phyloP scores from a whole-genome alignment of 805 yeast species.

The Saturnispora dispora region DNA sequence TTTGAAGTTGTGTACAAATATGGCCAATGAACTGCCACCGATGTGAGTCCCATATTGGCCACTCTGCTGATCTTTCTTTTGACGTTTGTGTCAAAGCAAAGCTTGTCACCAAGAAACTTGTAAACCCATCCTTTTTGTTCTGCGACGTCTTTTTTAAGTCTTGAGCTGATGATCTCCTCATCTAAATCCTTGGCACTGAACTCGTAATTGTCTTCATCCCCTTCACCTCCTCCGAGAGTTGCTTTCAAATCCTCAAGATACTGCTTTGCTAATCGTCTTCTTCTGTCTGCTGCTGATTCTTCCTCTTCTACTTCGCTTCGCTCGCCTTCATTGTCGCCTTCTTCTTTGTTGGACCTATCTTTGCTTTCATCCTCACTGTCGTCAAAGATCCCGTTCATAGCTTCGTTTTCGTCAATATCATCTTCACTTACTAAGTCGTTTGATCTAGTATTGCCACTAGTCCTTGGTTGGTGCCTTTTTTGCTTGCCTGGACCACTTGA shows the following conservation, averaged over 20 bases:
- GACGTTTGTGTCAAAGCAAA: constrained; percentile 34
- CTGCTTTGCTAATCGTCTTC: constrained; percentile 90
- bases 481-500: constrained; percentile 11
- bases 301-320: constrained; percentile 50
- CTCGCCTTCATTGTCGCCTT: constrained; percentile 31
- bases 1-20: constrained; percentile 74
- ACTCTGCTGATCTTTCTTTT: constrained; percentile 39
- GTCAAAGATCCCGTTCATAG: constrained; percentile 24
- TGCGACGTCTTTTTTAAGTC: constrained; percentile 83
- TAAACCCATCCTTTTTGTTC: constrained; percentile 81
- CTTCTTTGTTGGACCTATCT: constrained; percentile 26
- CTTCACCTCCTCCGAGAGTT: constrained; percentile 20
- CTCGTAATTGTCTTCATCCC: constrained; percentile 29
- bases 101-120: constrained; percentile 48
- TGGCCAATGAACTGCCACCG: constrained; percentile 47
- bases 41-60: constrained; percentile 51
- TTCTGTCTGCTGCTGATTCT: constrained; percentile 85
- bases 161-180: constrained; percentile 68
- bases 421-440: constrained; percentile 37
- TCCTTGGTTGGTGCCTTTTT: constrained; percentile 16
- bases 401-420: constrained; percentile 32
- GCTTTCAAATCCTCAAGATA: constrained; percentile 76
- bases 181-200: constrained; percentile 91
- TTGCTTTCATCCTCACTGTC: constrained; percentile 17
- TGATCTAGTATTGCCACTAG: constrained; percentile 14